Base-by-base conservation (phyloP, 495 filamentous ascomycete genomes). In the Hyphodiscus hymeniophilus region DNA sequence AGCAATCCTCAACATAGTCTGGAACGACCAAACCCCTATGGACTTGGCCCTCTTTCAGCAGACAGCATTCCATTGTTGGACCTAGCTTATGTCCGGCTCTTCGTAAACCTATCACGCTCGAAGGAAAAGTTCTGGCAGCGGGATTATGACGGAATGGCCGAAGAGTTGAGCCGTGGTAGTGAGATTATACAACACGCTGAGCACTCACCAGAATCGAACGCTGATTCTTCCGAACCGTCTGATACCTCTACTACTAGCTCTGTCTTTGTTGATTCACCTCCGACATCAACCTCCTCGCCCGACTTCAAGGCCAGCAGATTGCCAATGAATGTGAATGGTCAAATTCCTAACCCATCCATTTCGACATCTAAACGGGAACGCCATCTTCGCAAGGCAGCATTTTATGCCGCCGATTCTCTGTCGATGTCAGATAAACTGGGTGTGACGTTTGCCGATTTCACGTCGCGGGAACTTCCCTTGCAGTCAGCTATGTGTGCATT, bases 61-160 rank as follows among this genome's bases (percentile, higher is more conserved):
- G 92, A 98, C 62, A 87, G 87, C 54, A 94, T 97, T 54, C 92
- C 92, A 16, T 67, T 95, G n/a, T 72, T 96, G 6, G 91, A 98
- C 58, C 74, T 98, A 42, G 92, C 92, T 6, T 96, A 96, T 61
- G 84, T 98, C 16, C 77, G 92, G 38, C 70, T 98, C 17, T 95
- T 89, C 66, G 91, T 98, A 34, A 92, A 96, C 55, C 77, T 97
- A 18, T 87, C 86, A 2, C 79, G 87, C 17, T 84, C 87, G 13
- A 96, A 96, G 61, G 92, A 96, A 62, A 83, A 84, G 38, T 94
- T 97, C 60, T 96, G 89, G 87, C 84, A 87, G 55, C 80, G 89
- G 11, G 89, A 98, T 63, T 96, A 84, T 74, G 89, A 95, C 50
- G 84, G 81, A 20, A 88, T 97, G 82, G 85, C 88, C 1, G 84